Evolutionary conservation across 2,329 filamentous ascomycete genomes (phyloP), one percentile per base, ranked within the genome.

Genomic region (Mariannaea sp.): DNA sequence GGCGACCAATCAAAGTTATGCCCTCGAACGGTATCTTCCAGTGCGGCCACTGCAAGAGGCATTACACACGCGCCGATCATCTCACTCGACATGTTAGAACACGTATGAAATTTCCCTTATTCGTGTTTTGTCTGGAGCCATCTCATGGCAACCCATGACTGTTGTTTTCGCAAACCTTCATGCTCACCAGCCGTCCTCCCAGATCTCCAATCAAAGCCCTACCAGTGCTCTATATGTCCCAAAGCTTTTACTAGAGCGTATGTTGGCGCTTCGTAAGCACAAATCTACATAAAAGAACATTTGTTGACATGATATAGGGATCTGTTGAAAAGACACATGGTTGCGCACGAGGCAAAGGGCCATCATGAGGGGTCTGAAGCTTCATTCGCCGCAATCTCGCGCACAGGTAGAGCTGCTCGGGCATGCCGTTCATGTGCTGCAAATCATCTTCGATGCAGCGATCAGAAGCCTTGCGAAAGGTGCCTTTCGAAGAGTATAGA

Each of bases 171-270:
- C n/a, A n/a, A n/a, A n/a, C n/a, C n/a, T n/a, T n/a, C n/a, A n/a
- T n/a, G n/a, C n/a, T n/a, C n/a, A n/a, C n/a, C n/a, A n/a, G n/a
- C n/a, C n/a, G n/a, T n/a, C n/a, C n/a, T n/a, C n/a, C n/a, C 16
- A 48, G 45, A 48, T n/a, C 39, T 35, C 3, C 35, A 48, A 26
- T 40, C 45, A 2, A 48, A 41, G 12, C 45, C 45, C 3, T 48
- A 48, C 36, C 29, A 40, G 9, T 48, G 45, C 13, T 19, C 24
- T 8, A 8, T 30, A 32, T 48, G 45, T 13, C 29, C 24, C 6
- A 48, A 48, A 19, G 30, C 27, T 4, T 48, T 40, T 32, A 19
- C 45, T 30, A 48, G 45, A 24, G 45, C 35, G 45, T 48, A 9
- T n/a, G n/a, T n/a, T n/a, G n/a, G n/a, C n/a, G n/a, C n/a, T n/a